Percentiles rank a stretch among this genome's conserved stretches.
phyloP scores from a whole-genome alignment of 257 asterid species.

The Rubia yunnanensis region DNA sequence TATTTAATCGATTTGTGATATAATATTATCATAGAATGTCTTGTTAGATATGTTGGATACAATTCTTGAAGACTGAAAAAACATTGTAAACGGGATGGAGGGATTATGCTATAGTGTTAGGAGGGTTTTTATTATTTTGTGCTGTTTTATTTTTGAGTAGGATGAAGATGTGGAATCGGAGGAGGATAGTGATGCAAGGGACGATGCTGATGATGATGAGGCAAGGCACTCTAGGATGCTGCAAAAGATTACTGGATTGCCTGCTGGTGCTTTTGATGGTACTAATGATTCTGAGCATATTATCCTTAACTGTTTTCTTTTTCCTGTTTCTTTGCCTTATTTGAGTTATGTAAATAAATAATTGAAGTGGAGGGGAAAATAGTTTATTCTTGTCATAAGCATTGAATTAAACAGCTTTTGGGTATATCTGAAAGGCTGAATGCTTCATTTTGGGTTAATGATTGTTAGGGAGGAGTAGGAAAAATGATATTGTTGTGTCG shows the following conservation, averaged over 20 bases:
- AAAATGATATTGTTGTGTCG: slow-evolving; percentile 39
- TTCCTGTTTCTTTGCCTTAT: background rate
- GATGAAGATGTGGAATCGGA: slow-evolving; percentile 77
- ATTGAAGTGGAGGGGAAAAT: no score
- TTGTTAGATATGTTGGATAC: background rate
- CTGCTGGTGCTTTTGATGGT: slow-evolving; percentile 72
- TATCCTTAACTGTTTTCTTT: background rate
- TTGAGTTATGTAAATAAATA: background rate
- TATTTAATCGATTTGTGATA: background rate
- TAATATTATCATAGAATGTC: background rate
- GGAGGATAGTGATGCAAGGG: slow-evolving; percentile 39
- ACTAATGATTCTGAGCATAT: slow-evolving; percentile 9
- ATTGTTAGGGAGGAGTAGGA: slow-evolving; percentile 45
- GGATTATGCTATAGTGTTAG: background rate
- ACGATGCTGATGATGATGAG: slow-evolving; percentile 6
- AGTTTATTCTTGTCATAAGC: background rate
- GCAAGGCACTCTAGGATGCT: slow-evolving; percentile 65
- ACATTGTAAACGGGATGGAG: background rate
- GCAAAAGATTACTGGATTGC: slow-evolving; percentile 74
- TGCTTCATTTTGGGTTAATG: background rate
- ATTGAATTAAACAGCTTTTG: background rate
- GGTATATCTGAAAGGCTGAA: background rate
- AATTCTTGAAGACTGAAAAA: no score
- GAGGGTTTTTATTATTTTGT: background rate
- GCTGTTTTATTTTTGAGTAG: slow-evolving; percentile 17